These are phyloP conservation scores for Mycosphaerelloides madeirae DNA, from an alignment of 2,329 filamentous ascomycete genomes.

Conservation along the genomic window DNA sequence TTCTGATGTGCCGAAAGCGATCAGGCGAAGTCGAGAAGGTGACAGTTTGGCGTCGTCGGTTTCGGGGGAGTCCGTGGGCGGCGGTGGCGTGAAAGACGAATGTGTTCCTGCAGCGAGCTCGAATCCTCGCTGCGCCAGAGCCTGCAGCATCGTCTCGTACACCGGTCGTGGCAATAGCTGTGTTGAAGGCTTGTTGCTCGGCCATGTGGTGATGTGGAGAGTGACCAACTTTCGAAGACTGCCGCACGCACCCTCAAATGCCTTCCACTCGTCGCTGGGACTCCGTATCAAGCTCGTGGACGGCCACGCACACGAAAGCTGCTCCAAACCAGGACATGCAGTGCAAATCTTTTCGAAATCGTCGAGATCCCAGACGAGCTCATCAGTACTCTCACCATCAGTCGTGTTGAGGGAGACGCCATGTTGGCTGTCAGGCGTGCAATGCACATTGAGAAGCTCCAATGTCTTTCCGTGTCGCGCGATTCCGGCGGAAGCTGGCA, in stretches of 20 bases:
- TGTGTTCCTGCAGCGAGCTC: conserved; percentile 19
- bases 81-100: not conserved
- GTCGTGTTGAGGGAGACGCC: conserved; percentile 5
- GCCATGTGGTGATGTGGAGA: conserved; percentile 48
- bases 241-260: conserved; percentile 33
- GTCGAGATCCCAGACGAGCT: conserved; percentile 41
- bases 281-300: conserved; percentile 39
- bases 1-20: conserved; percentile 45
- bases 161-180: conserved; percentile 39
- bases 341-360: conserved; percentile 46
- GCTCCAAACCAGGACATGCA: conserved; percentile 40
- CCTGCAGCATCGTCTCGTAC: conserved; percentile 42
- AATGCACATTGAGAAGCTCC: conserved; percentile 42
- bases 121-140: conserved; percentile 24
- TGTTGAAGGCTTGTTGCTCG: conserved; percentile 39
- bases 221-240: conserved; percentile 39
- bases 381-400: conserved; percentile 34
- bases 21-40: conserved; percentile 37
- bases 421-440: conserved; percentile 22
- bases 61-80: not conserved
- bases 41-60: conserved; percentile 7
- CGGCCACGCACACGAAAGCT: conserved; percentile 46
- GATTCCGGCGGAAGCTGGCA: conserved; percentile 43
- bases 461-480: conserved; percentile 44
- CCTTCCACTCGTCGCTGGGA: conserved; percentile 40